phyloP scores from a whole-genome alignment of 164 flowering plant genomes.

The Hamamelis virginiana region DNA sequence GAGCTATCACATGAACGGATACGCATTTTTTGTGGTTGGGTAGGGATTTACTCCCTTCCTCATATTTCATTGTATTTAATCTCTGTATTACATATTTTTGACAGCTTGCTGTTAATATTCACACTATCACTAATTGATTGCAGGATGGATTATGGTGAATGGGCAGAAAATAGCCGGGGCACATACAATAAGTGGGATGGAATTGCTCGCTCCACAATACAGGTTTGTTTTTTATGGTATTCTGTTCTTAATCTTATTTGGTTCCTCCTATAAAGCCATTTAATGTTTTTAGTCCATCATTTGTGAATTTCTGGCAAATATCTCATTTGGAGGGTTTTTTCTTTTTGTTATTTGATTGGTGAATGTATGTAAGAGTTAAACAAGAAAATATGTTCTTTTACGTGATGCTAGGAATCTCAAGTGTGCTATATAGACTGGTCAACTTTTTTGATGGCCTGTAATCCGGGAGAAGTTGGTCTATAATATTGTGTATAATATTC shows the following conservation, averaged over 20 bases:
- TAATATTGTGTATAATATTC: no score
- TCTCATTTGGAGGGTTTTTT: no score
- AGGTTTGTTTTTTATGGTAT: constrained; percentile 37
- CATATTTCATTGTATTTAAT: background rate
- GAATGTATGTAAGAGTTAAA: no score
- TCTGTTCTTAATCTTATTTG: background rate
- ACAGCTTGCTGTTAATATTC: background rate
- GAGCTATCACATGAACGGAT: constrained; percentile 89
- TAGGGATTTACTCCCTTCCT: constrained; percentile 26
- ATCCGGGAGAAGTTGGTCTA: no score
- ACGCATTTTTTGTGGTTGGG: constrained; percentile 96
- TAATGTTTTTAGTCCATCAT: background rate
- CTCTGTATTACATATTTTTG: background rate
- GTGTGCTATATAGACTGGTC: no score
- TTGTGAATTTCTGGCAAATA: no score
- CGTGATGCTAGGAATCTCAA: no score
- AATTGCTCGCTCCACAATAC: constrained; percentile 65
- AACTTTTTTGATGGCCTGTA: no score
- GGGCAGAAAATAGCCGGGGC: constrained; percentile 80
- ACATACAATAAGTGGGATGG: constrained; percentile 89
- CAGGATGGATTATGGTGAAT: constrained; percentile 88
- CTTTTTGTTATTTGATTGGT: no score
- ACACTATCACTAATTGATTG: constrained; percentile 1
- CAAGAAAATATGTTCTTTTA: no score
- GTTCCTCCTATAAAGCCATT: background rate